Evolutionary conservation across 495 filamentous ascomycete genomes (phyloP), one percentile per base, ranked within the genome.

Genomic region (Neurospora hispaniola): DNA sequence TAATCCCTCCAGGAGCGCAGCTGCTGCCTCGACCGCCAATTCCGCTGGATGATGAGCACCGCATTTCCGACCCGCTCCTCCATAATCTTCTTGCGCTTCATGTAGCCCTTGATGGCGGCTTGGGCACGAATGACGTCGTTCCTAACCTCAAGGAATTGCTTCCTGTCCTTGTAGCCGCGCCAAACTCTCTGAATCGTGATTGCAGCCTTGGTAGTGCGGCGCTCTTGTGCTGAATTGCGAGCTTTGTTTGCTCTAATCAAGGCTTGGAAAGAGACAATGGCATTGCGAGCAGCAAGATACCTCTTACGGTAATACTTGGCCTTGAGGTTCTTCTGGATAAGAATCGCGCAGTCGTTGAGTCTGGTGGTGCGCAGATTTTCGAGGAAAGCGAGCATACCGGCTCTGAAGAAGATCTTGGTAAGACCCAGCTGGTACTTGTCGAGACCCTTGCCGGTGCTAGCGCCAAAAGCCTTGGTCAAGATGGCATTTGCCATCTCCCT

Each of bases 381-480:
- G 18, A 99, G 85, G 82, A 96, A 97, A 12, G 96, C 96, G 75
- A 99, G 90, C 96, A 99, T 99, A 77, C 96, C 96, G 39, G 96
- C 96, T 62, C 96, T 89, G 89, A 99, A 99, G 83, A 99, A 99
- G 74, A 98, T 97, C 85, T 99, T 99, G 40, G 94, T 98, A 78
- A 98, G 84, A 78, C 96, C 96, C 68, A 98, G 85, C 80, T 99
- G 96, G 80, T 98, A 99, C 82, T 95, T 98, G 81, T 97, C 94
- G 62, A 92, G 86, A 69, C 93, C 94, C 75, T 94, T 90, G 70
- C 90, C 90, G 66, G 88, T 93, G 62, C 88, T 86, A 7, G 85
- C 79, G 31, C 95, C 96, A 41, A 99, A 88, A n/a, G 94, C 95
- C 81, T 92, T 94, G 39, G 87, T 90, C 66, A 99, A 82, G 76